Percentiles rank a stretch among this genome's conserved stretches.
phyloP scores from a whole-genome alignment of 176 grass and related monocot genomes.

The Oryza glumipatula region DNA sequence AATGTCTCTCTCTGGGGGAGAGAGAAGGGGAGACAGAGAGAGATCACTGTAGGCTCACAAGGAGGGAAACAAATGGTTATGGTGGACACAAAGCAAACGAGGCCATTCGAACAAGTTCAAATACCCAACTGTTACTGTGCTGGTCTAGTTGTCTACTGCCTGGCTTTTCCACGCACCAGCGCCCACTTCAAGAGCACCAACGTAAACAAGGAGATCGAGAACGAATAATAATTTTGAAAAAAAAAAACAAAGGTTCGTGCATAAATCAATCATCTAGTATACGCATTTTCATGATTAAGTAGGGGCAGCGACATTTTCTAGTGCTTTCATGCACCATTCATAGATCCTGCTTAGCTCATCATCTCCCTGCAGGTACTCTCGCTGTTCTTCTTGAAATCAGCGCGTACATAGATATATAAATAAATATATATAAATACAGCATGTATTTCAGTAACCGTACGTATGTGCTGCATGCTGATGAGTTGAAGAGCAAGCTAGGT shows the following conservation, averaged over 20 bases:
- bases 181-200: constrained; percentile 23
- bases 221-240: neutral
- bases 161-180: constrained; percentile 19
- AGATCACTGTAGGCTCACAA: neutral
- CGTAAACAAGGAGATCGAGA: constrained; percentile 4
- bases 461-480: constrained; percentile 3
- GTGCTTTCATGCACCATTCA: constrained; percentile 23
- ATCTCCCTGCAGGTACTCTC: neutral
- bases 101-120: constrained; percentile 41
- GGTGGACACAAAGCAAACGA: constrained; percentile 46
- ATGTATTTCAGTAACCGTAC: constrained; percentile 41
- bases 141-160: constrained; percentile 23
- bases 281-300: constrained; percentile 34
- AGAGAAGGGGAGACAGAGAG: constrained; percentile 29
- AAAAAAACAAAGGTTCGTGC: neutral
- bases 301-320: constrained; percentile 2
- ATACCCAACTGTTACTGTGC: constrained; percentile 18
- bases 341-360: constrained; percentile 34
- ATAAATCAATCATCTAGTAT: constrained; percentile 6
- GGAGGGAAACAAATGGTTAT: constrained; percentile 36
- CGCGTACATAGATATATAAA: neutral
- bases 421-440: neutral
- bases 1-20: neutral
- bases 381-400: constrained; percentile 19
- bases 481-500: neutral